Evolutionary conservation across 371 early-diverging fungal species (phyloP).

Genomic region (Phascolomyces articulosus): DNA sequence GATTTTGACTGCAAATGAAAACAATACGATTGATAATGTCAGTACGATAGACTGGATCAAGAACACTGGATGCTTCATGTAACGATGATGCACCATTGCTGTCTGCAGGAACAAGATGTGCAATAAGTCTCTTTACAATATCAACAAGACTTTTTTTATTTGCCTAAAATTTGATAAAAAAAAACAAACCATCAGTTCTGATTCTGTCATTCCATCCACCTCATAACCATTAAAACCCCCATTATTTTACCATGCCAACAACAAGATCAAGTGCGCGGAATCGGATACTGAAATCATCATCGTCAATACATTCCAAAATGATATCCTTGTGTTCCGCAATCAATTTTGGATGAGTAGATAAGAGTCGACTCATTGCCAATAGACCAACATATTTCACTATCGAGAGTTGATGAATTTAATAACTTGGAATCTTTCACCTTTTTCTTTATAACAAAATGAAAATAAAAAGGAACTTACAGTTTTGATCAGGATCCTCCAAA

Average conservation of each 20-base stretch:
- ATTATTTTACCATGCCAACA: conserved; percentile 80
- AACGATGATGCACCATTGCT: conserved; percentile 20
- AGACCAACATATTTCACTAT: conserved; percentile 93
- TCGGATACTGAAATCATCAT: conserved; percentile 90
- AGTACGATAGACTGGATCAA: conserved; percentile 79
- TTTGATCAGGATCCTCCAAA: conserved; percentile 90
- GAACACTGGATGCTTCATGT: conserved; percentile 48
- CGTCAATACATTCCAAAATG: conserved; percentile 88
- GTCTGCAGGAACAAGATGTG: conserved; percentile 67
- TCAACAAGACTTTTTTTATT: conserved; percentile 77
- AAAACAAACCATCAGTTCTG: neutral
- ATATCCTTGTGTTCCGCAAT: conserved; percentile 83
- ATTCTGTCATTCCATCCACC: no score
- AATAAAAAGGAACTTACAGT: conserved; percentile 58
- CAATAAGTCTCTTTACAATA: conserved; percentile 82
- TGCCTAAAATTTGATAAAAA: conserved; percentile 50
- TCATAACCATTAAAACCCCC: no score
- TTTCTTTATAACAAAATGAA: neutral
- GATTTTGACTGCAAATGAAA: conserved; percentile 80
- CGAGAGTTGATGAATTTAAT: no score
- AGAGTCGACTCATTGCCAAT: conserved; percentile 79
- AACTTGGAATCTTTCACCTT: neutral
- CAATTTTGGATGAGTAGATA: conserved; percentile 81
- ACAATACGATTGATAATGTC: conserved; percentile 83
- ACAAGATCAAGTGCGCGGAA: conserved; percentile 86